These are phyloP conservation scores for Ulmus americana DNA, from an alignment of 331 rosid genomes.

Conservation along the genomic window DNA sequence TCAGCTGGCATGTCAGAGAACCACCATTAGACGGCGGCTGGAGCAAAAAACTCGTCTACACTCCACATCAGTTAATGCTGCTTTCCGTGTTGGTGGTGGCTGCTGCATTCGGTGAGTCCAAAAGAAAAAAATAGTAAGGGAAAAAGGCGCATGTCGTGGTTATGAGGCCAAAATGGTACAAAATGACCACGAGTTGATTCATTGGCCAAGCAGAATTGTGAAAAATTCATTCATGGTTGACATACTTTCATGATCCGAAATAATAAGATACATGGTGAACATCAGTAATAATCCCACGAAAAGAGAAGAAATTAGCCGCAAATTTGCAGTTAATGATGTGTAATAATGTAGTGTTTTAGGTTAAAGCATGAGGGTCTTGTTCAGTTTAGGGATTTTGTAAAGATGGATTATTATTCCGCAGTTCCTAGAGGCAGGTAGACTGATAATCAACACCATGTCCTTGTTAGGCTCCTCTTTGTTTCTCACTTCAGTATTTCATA, in stretches of 20 bases:
- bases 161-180: conserved; percentile 12
- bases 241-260: conserved; percentile 18
- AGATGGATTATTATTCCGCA: conserved; percentile 32
- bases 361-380: conserved; percentile 25
- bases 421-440: conserved; percentile 27
- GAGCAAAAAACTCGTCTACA: conserved; percentile 22
- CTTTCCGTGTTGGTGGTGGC: conserved; percentile 7
- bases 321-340: conserved; percentile 25
- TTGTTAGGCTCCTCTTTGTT: conserved; percentile 15
- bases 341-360: conserved; percentile 32
- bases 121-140: conserved; percentile 18
- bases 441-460: conserved; percentile 8
- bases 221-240: conserved; percentile 29
- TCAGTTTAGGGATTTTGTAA: conserved; percentile 29
- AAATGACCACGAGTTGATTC: conserved; percentile 26
- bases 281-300: conserved; percentile 23
- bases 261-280: conserved; percentile 26
- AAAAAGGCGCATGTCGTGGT: conserved; percentile 8
- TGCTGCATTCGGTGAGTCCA: conserved; percentile 25
- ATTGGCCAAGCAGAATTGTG: conserved; percentile 28
- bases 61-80: conserved; percentile 15
- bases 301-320: conserved; percentile 22
- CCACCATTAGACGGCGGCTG: conserved; percentile 24
- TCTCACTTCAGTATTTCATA: conserved; percentile 1
- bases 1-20: conserved; percentile 23